Evolutionary conservation across 345 rosid species (phyloP), one percentile per base, ranked within the genome.

Genomic region (Noccaea bulbosa): DNA sequence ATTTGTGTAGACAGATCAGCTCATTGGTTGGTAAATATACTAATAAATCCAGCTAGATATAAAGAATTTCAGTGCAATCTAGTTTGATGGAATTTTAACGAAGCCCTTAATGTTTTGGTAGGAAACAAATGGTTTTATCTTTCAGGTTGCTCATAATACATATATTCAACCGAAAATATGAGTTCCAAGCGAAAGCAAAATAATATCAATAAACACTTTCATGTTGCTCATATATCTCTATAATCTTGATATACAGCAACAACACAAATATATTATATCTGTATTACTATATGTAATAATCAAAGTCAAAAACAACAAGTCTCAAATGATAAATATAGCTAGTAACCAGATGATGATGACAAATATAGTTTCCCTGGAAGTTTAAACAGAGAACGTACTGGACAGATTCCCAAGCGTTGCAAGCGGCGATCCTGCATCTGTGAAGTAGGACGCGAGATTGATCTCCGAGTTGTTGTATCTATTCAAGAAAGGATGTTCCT

Each of bases 361-460:
- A n/a, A n/a, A n/a, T n/a, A n/a, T n/a, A n/a, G 68, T 66, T 46
- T 67, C 60, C 69, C 5, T n/a, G 54, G 11, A 46, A 46, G 53
- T 27, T 40, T 70, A 69, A 53, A 65, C 76, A 11, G 67, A 6
- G 62, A 51, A 77, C 80, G 69, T 83, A 84, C 87, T 82, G 44
- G 70, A 54, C 17, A 69, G 66, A 56, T 74, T 74, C 83, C 81
- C 73, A 66, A 89, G 84, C 41, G 90, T 84, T 72, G 97, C 97
- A 59, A 94, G 95, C 2, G 99, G 97, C 17, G 99, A 87, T 66
- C 97, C 99, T 5, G 82, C 90, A 62, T 80, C 60, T 55, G 84
- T 94, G 86, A 94, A 94, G 93, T 94, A 94, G 12, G 90, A 80
- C 14, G 93, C 72, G 4, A 94, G 95, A 77, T 94, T 87, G 61